A percentile compares a stretch with the other conserved stretches of the same genome.
Evolutionary conservation across 2,329 filamentous ascomycete species (phyloP).

Genomic region (Lasiodiplodia sp.): DNA sequence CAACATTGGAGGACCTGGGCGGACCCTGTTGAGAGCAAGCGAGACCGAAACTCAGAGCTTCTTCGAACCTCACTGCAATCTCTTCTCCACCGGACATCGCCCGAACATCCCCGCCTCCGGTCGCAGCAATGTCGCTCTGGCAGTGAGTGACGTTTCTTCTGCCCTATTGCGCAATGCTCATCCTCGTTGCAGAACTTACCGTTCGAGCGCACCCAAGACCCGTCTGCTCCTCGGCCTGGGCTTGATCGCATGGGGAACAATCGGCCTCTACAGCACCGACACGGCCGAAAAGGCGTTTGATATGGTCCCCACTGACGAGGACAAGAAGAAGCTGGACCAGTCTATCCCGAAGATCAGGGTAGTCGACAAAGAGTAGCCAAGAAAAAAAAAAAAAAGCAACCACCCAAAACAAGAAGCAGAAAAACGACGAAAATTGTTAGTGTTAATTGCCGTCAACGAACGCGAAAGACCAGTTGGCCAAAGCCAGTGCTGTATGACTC

Average conservation of each 20-base stretch:
- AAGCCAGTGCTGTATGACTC: background rate
- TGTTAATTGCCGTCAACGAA: background rate
- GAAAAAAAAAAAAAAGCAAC: slow-evolving; percentile 54
- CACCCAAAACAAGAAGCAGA: background rate
- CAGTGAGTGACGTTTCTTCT: slow-evolving; percentile 38
- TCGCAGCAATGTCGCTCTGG: slow-evolving; percentile 45
- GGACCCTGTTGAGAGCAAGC: slow-evolving; percentile 24
- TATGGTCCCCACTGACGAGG: slow-evolving; percentile 74
- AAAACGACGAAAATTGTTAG: background rate
- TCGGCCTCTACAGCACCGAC: slow-evolving; percentile 78
- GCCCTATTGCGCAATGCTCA: background rate
- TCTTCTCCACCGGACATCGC: background rate
- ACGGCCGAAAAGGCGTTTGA: slow-evolving; percentile 76
- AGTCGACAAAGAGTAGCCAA: slow-evolving; percentile 58
- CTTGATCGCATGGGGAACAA: slow-evolving; percentile 76
- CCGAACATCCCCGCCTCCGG: background rate
- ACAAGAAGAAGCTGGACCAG: slow-evolving; percentile 71
- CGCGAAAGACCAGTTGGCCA: background rate
- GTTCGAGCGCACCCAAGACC: slow-evolving; percentile 72
- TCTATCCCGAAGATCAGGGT: slow-evolving; percentile 68
- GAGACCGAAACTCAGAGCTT: slow-evolving; percentile 24
- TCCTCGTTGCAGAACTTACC: slow-evolving; percentile 61
- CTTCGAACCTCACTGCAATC: slow-evolving; percentile 25
- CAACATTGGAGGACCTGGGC: slow-evolving; percentile 22
- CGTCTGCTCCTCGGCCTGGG: slow-evolving; percentile 75